Conservation (phyloP, 2,329 filamentous ascomycete genomes). For the Penicillium sp. region DNA sequence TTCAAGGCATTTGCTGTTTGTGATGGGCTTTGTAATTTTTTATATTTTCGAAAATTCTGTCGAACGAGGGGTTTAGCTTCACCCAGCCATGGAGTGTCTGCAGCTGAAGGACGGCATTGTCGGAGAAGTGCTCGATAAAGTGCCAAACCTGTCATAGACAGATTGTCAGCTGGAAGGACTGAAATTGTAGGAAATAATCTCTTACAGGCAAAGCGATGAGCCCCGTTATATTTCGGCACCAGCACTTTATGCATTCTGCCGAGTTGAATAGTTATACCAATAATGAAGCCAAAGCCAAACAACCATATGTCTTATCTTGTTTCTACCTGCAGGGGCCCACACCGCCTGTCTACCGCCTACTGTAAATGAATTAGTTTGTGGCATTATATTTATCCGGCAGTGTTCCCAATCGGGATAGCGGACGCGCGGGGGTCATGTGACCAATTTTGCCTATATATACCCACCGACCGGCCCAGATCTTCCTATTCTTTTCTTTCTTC, state of each 20-base stretch:
- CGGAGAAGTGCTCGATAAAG: slow-evolving; percentile 47
- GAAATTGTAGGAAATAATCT: not conserved
- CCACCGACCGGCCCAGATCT: slow-evolving; percentile 14
- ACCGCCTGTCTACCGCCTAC: not conserved
- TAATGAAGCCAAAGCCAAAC: not conserved
- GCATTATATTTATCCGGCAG: not conserved
- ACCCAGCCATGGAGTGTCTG: slow-evolving; percentile 20
- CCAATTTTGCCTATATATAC: not conserved
- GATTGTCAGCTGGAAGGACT: not conserved
- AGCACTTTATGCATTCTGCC: slow-evolving; percentile 38
- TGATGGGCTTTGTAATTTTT: slow-evolving; percentile 38
- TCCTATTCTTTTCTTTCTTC: slow-evolving; percentile 41
- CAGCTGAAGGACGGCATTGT: slow-evolving; percentile 38
- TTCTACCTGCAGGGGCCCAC: not conserved
- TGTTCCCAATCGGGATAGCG: not conserved
- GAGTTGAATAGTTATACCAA: not conserved
- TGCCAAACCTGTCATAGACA: slow-evolving; percentile 36
- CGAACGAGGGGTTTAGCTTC: slow-evolving; percentile 33
- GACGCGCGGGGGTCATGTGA: not conserved
- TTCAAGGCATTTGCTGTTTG: slow-evolving; percentile 40
- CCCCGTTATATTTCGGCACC: slow-evolving; percentile 35
- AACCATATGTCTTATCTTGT: not conserved
- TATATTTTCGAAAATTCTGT: slow-evolving; percentile 41
- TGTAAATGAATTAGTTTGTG: not conserved
- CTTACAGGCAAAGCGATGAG: slow-evolving; percentile 48